A percentile compares a stretch with the other conserved stretches of the same genome.
phyloP scores from a whole-genome alignment of 2,329 filamentous ascomycete genomes.

The Gremmenia infestans region DNA sequence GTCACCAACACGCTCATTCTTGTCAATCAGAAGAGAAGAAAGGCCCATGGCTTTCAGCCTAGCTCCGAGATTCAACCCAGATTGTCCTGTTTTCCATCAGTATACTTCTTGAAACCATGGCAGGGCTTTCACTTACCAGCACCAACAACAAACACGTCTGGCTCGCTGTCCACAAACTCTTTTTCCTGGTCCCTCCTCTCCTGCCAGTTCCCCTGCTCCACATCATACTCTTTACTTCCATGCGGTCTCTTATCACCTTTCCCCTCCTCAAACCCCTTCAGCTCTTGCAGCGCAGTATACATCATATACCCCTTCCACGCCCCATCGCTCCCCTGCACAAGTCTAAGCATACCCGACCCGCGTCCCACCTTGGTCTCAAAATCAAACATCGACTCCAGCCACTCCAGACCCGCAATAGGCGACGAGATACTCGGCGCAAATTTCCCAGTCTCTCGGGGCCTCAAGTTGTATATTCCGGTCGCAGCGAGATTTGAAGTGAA shows the following conservation, averaged over 20 bases:
- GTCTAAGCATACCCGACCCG: slow-evolving; percentile 50
- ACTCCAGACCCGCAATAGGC: slow-evolving; percentile 38
- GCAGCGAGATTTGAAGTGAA: slow-evolving; percentile 26
- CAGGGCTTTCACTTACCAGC: slow-evolving; percentile 13
- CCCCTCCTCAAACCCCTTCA: slow-evolving; percentile 49
- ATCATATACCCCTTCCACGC: slow-evolving; percentile 59
- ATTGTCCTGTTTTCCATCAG: slow-evolving; percentile 41
- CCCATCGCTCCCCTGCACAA: slow-evolving; percentile 37
- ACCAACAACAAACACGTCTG: slow-evolving; percentile 56
- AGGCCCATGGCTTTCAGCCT: slow-evolving; percentile 56
- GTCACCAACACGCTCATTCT: slow-evolving; percentile 53
- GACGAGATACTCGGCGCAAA: slow-evolving; percentile 1
- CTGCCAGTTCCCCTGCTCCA: slow-evolving; percentile 49
- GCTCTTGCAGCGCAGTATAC: slow-evolving; percentile 51
- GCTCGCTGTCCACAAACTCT: slow-evolving; percentile 44
- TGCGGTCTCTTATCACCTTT: slow-evolving; percentile 34
- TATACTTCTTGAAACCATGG: not conserved
- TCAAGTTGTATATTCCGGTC: slow-evolving; percentile 30
- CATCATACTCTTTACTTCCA: slow-evolving; percentile 39
- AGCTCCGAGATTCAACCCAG: slow-evolving; percentile 52
- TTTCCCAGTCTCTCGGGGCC: slow-evolving; percentile 7
- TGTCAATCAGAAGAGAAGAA: slow-evolving; percentile 52
- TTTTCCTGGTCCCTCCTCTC: slow-evolving; percentile 42
- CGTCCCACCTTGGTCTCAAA: slow-evolving; percentile 47
- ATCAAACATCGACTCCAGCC: slow-evolving; percentile 51